Base-by-base conservation (phyloP, 2,329 filamentous ascomycete species). In the Knoxdaviesia proteae region DNA sequence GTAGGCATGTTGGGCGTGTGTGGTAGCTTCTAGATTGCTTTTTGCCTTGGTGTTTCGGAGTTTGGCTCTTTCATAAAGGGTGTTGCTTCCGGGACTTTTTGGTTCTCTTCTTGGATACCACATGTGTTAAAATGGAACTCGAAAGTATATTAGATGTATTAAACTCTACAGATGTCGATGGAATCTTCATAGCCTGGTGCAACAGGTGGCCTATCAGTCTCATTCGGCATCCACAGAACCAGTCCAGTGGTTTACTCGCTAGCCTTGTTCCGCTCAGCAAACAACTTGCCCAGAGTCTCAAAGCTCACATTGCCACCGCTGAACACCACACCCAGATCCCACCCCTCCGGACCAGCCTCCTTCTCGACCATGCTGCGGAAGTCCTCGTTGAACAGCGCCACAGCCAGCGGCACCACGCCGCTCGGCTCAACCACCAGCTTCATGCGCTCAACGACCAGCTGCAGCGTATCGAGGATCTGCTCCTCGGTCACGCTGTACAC, bases 391-490 rank as follows among this genome's bases (percentile, higher is more conserved):
- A 74, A 94, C 49, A 96, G 61, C 42, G 77, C 78, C 6, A 83
- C 81, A 0, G 88, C 90, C 46, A 96, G 58, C 1, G 76, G 74
- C n/a, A 94, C 87, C 3, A 78, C 84, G 0, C 81, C 74, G 58
- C 80, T 87, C 29, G 88, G 88, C 66, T 96, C 88, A 8, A 94
- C 76, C 29, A 94, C 75, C 39, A 93, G 62, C 71, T 96, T 94
- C 68, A 90, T 75, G 45, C 87, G 64, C 69, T 96, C 88, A 47
- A 87, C 62, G 34, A 93, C 79, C 47, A 96, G 59, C 47, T 70
- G 62, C 71, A 94, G 69, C 8, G 87, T 80, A 29, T 64, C 68
- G 52, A 71, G 69, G 56, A 96, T 94, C 65, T 94, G 74, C 43
- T 78, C 76, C 58, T 96, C 88, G 1, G 67, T 74, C 1, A 92